phyloP scores from a whole-genome alignment of 306 rosid species.

The Amphicarpaea edgeworthii region DNA sequence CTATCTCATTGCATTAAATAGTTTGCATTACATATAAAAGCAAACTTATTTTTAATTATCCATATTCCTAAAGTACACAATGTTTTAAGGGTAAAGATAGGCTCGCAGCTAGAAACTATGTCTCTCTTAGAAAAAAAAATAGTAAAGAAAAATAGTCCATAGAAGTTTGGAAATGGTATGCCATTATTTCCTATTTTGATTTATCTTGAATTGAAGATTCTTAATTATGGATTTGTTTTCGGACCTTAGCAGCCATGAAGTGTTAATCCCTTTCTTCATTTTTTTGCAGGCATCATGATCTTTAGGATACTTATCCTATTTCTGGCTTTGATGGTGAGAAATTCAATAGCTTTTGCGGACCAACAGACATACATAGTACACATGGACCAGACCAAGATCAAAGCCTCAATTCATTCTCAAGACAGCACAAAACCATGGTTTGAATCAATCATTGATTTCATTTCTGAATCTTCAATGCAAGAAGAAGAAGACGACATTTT shows the following conservation, averaged over 20 bases:
- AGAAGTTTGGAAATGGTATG: too few species aligned
- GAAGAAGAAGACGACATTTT: conserved; percentile 30
- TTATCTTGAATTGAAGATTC: too few species aligned
- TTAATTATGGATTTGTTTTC: too few species aligned
- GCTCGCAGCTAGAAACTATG: not conserved
- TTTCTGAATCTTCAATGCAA: conserved; percentile 49
- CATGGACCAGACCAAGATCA: conserved; percentile 66
- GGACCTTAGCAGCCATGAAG: not conserved
- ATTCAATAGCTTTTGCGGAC: conserved; percentile 50
- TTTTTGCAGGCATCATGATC: conserved; percentile 58
- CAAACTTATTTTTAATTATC: conserved; percentile 19
- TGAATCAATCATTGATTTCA: conserved; percentile 55
- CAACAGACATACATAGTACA: conserved; percentile 70
- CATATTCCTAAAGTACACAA: not conserved
- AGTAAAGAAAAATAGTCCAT: not conserved
- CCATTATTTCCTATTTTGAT: too few species aligned
- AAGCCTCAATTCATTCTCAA: conserved; percentile 47
- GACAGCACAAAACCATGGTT: conserved; percentile 57
- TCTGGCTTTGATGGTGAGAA: conserved; percentile 51
- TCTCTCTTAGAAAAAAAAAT: conserved; percentile 2
- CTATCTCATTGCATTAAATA: conserved; percentile 34
- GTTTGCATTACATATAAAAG: not conserved
- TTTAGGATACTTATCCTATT: conserved; percentile 49
- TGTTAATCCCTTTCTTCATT: conserved; percentile 1
- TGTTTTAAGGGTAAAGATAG: not conserved